These are phyloP conservation scores for Jamesozyma hellenica DNA, from an alignment of 805 yeast genomes.

Conservation along the genomic window DNA sequence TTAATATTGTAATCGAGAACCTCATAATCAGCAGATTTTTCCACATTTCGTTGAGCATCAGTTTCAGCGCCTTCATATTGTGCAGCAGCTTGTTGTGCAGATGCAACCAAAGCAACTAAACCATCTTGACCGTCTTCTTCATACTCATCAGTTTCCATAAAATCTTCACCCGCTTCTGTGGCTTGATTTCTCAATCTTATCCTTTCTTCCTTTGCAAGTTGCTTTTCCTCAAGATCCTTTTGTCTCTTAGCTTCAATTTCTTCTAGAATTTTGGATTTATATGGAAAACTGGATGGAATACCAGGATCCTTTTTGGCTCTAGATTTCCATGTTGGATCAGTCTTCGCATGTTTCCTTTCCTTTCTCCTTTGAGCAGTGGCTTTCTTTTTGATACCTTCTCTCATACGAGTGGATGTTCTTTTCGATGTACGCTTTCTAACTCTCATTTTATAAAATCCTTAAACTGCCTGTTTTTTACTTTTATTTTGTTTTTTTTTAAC, in stretches of 20 bases:
- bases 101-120: conserved; percentile 75
- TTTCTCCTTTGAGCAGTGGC: conserved; percentile 87
- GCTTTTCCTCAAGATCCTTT: conserved; percentile 45
- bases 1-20: conserved; percentile 41
- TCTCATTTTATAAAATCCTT: conserved; percentile 32
- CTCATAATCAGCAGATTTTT: conserved; percentile 37
- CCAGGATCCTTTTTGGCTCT: conserved; percentile 81
- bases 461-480: no score
- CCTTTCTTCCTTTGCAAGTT: conserved; percentile 40
- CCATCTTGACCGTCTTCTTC: conserved; percentile 42
- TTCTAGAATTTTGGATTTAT: conserved; percentile 69
- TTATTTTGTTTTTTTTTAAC: no score
- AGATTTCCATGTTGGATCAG: conserved; percentile 90
- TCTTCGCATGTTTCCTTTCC: conserved; percentile 71
- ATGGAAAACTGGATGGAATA: conserved; percentile 90
- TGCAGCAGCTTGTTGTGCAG: conserved; percentile 82
- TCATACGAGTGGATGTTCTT: conserved; percentile 83
- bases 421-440: conserved; percentile 64
- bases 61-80: conserved; percentile 43
- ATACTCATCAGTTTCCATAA: conserved; percentile 32
- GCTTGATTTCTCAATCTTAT: conserved; percentile 33
- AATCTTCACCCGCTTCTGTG: conserved; percentile 31
- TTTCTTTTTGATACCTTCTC: conserved; percentile 94
- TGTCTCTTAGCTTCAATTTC: conserved; percentile 60
- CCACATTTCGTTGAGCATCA: conserved; percentile 35